Base-by-base conservation (phyloP, 2,329 filamentous ascomycete genomes). In the Didymella segeticola region DNA sequence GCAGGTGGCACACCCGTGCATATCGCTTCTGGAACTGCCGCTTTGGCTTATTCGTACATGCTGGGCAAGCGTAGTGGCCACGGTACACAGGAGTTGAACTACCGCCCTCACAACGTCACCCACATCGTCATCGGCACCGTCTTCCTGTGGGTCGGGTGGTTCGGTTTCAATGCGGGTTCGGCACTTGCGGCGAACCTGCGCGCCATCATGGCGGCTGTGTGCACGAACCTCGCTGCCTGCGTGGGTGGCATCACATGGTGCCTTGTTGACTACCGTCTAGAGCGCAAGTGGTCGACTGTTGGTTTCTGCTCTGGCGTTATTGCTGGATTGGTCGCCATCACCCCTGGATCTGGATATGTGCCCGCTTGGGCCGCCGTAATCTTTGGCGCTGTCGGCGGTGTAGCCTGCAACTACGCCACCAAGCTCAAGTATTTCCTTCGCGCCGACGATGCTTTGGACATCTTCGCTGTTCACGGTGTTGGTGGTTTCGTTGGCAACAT, bases 101-200 rank as follows among this genome's bases (percentile, higher is more conserved):
- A 93, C 76, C 89, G 92, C 43, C 92, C 92, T 9, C 92, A 96
- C 79, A 96, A 96, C 67, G 91, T 96, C 39, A 95, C 91, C 4
- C 90, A 96, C 73, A 92, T 96, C 63, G 91, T 96, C 46, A 89
- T 96, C 50, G 92, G 92, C 25, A 96, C 92, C 3, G 91, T 96
- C 39, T 96, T 96, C 78, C 86, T 96, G 14, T 96, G 92, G 91
- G 89, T 96, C 14, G 92, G 92, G 47, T 96, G 91, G 92, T 96
- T 96, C 69, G 92, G 92, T 41, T 96, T 96, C 85, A 96, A 96
- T 67, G 91, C 90, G 43, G 91, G 91, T 60, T 92, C 89, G 14
- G 91, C 91, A 12, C 80, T 95, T 49, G 82, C 87, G 42, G 91
- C 91, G 45, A 96, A 95, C 74, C 76, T 96, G 69, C 88, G 92